These are phyloP conservation scores for Kodamaea sp. DNA, from an alignment of 1,139 yeast genomes.

Conservation along the genomic window DNA sequence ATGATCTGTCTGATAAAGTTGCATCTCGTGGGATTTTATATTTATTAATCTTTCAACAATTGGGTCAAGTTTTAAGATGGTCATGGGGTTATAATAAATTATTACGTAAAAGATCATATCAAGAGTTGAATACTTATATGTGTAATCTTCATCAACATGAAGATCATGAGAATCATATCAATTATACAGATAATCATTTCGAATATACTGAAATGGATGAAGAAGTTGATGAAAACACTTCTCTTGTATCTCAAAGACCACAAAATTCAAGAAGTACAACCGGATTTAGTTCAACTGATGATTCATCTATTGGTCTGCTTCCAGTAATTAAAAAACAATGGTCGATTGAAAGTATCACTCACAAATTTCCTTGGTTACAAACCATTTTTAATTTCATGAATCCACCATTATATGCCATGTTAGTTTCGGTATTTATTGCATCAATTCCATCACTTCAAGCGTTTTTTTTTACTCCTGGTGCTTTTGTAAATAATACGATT, in stretches of 20 bases:
- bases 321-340: no score
- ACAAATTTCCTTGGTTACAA: slow-evolving; percentile 9
- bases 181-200: background rate
- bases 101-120: slow-evolving; percentile 48
- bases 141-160: slow-evolving; percentile 13
- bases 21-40: slow-evolving; percentile 80
- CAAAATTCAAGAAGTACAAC: background rate
- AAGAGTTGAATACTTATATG: slow-evolving; percentile 36
- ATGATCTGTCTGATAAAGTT: slow-evolving; percentile 65
- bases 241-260: background rate
- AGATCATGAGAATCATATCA: slow-evolving; percentile 10
- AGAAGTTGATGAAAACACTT: background rate
- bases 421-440: slow-evolving; percentile 78
- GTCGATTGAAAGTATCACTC: background rate
- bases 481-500: slow-evolving; percentile 72
- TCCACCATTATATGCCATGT: slow-evolving; percentile 94
- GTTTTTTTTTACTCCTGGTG: slow-evolving; percentile 53
- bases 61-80: slow-evolving; percentile 84
- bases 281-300: slow-evolving; percentile 2
- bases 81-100: slow-evolving; percentile 87
- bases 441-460: slow-evolving; percentile 67
- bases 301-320: slow-evolving; percentile 2
- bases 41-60: slow-evolving; percentile 74
- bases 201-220: background rate
- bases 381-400: slow-evolving; percentile 62